Conservation (phyloP, 768 basidiomycete genomes). For the Sistotremastrum niveocremeum region DNA sequence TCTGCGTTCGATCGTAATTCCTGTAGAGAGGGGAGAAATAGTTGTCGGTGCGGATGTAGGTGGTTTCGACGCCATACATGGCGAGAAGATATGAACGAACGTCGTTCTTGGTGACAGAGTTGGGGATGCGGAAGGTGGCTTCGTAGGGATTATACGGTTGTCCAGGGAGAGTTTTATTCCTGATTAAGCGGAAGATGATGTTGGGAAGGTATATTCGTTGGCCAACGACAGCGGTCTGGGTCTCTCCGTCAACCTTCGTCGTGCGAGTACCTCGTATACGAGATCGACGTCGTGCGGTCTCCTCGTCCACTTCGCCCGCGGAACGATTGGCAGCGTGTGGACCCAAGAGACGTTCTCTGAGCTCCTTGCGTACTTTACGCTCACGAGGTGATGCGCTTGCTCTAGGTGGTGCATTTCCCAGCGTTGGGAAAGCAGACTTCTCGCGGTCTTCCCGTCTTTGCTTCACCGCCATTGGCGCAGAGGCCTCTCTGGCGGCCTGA, state of each 20-base stretch:
- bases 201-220: slow-evolving; percentile 86
- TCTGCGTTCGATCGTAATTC: slow-evolving; percentile 16
- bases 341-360: no score
- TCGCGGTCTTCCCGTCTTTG: no score
- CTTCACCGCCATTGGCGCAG: no score
- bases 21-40: slow-evolving; percentile 46
- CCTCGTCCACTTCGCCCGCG: background rate
- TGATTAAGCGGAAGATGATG: slow-evolving; percentile 65
- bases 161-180: slow-evolving; percentile 65
- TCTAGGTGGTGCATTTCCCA: no score
- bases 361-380: no score
- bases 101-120: slow-evolving; percentile 84
- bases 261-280: slow-evolving; percentile 54
- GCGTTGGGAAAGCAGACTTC: no score
- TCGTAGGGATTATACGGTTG: slow-evolving; percentile 88
- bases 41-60: slow-evolving; percentile 93
- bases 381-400: no score
- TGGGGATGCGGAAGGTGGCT: slow-evolving; percentile 88
- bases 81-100: slow-evolving; percentile 72
- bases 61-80: slow-evolving; percentile 79
- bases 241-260: slow-evolving; percentile 25
- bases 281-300: slow-evolving; percentile 25
- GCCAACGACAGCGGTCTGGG: slow-evolving; percentile 47
- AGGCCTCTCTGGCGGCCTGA: no score
- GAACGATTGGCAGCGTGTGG: no score